Evolutionary conservation across 1,284 basidiomycete genomes (phyloP).

Genomic region (Irpex rosettiformis): DNA sequence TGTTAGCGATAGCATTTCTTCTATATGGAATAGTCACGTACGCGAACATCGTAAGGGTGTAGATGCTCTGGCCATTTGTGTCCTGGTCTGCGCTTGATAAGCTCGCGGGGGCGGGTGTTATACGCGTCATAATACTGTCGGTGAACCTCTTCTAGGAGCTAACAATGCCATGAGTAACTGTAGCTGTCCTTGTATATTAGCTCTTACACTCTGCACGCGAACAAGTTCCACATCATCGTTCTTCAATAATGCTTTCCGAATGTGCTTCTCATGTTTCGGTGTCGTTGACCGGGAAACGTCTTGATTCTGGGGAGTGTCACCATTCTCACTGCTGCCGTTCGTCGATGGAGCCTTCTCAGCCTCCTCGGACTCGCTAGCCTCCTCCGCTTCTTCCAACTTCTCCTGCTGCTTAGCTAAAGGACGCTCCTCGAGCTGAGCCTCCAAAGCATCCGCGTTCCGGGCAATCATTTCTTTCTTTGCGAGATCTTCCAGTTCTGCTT

Average conservation of each 20-base stretch:
- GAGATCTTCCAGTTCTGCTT: slow-evolving; percentile 38
- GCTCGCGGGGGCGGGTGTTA: slow-evolving; percentile 36
- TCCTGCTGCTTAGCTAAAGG: slow-evolving; percentile 90
- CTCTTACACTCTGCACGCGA: slow-evolving; percentile 67
- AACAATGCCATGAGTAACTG: slow-evolving; percentile 1
- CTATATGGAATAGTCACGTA: slow-evolving; percentile 27
- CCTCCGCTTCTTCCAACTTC: slow-evolving; percentile 51
- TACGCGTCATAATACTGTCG: slow-evolving; percentile 70
- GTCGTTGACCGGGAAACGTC: slow-evolving; percentile 13
- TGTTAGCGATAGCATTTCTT: neutral
- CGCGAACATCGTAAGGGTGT: slow-evolving; percentile 56
- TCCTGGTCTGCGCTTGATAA: slow-evolving; percentile 31
- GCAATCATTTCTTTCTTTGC: slow-evolving; percentile 54
- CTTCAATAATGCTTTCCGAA: slow-evolving; percentile 75
- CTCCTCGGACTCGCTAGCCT: slow-evolving; percentile 21
- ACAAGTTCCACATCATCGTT: slow-evolving; percentile 87
- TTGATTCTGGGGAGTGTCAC: slow-evolving; percentile 11
- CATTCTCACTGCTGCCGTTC: slow-evolving; percentile 6
- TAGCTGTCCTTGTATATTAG: slow-evolving; percentile 1
- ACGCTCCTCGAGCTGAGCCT: slow-evolving; percentile 82
- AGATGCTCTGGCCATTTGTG: slow-evolving; percentile 24
- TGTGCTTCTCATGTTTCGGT: slow-evolving; percentile 26
- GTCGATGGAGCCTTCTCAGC: slow-evolving; percentile 13
- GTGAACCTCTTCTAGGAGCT: slow-evolving; percentile 82
- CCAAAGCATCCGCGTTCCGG: slow-evolving; percentile 68